Evolutionary conservation across 1,139 yeast genomes (phyloP).

Genomic region (Nakaseomyces nivariensis): DNA sequence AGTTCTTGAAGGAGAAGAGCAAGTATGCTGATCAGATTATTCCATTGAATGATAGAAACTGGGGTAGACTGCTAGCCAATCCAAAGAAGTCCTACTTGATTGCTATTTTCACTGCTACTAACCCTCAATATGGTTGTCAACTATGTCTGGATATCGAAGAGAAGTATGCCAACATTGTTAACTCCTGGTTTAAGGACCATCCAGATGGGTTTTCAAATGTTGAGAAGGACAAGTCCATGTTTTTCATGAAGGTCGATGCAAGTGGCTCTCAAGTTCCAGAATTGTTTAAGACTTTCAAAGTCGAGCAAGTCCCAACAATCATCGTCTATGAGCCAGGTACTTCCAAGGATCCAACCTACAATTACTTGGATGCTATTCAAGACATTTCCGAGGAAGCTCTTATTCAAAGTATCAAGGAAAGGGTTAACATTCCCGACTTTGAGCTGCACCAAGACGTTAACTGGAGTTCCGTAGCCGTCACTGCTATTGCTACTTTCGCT

Average conservation of each 20-base stretch:
- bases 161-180: constrained; percentile 47
- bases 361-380: constrained; percentile 16
- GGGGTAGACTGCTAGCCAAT: constrained; percentile 48
- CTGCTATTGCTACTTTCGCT: constrained; percentile 30
- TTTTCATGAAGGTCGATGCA: constrained; percentile 70
- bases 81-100: constrained; percentile 57
- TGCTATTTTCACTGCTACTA: constrained; percentile 64
- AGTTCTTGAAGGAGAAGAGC: constrained; percentile 17
- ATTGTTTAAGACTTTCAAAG: constrained; percentile 45
- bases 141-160: constrained; percentile 70
- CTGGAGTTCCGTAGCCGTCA: constrained; percentile 41
- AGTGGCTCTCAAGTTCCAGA: constrained; percentile 39
- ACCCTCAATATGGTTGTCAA: constrained; percentile 64
- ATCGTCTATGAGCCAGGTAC: constrained; percentile 56
- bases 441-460: constrained; percentile 48
- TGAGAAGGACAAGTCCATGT: constrained; percentile 37
- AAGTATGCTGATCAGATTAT: constrained; percentile 32
- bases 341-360: constrained; percentile 17
- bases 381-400: constrained; percentile 22
- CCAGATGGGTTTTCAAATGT: constrained; percentile 33
- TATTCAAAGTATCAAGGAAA: background rate
- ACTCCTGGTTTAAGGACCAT: constrained; percentile 47
- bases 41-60: constrained; percentile 52
- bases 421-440: constrained; percentile 38
- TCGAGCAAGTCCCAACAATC: constrained; percentile 73